phyloP scores from a whole-genome alignment of 2,329 filamentous ascomycete genomes.

The Clarireedia paspali region DNA sequence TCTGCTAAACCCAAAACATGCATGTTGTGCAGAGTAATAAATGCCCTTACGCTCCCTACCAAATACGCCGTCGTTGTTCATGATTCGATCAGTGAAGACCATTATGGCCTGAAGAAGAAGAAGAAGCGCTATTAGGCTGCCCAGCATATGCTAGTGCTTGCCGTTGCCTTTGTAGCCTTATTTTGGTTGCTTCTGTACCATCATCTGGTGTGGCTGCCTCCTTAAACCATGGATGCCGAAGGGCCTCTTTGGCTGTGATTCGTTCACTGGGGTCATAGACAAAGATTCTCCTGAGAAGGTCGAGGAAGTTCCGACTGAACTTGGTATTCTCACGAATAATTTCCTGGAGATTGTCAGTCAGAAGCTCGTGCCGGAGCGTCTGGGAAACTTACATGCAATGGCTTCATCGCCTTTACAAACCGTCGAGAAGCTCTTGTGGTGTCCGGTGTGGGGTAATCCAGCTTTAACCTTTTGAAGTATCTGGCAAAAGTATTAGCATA shows the following conservation, averaged over 20 bases:
- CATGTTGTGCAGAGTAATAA: slow-evolving; percentile 14
- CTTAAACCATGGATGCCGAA: slow-evolving; percentile 62
- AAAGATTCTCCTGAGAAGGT: slow-evolving; percentile 59
- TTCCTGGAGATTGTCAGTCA: slow-evolving; percentile 39
- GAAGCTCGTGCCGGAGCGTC: not conserved
- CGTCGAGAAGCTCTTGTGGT: slow-evolving; percentile 57
- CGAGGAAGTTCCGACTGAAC: slow-evolving; percentile 56
- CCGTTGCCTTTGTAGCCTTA: slow-evolving; percentile 34
- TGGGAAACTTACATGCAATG: slow-evolving; percentile 44
- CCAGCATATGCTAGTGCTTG: slow-evolving; percentile 9
- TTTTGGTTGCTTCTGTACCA: slow-evolving; percentile 60
- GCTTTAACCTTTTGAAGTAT: slow-evolving; percentile 57
- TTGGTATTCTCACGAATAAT: slow-evolving; percentile 53
- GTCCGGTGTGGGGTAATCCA: slow-evolving; percentile 57
- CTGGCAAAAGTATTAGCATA: slow-evolving; percentile 36
- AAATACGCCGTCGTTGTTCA: slow-evolving; percentile 26
- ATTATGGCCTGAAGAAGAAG: slow-evolving; percentile 17
- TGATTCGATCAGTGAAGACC: slow-evolving; percentile 24
- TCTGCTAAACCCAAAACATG: slow-evolving; percentile 10
- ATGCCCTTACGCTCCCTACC: slow-evolving; percentile 17
- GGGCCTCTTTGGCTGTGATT: slow-evolving; percentile 58
- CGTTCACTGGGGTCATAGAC: slow-evolving; percentile 58
- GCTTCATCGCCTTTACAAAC: slow-evolving; percentile 68
- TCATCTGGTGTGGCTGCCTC: slow-evolving; percentile 56
- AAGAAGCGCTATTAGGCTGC: slow-evolving; percentile 5